phyloP scores from a whole-genome alignment of 352 stramenopile genomes.

The Phytophthora sansomeana region DNA sequence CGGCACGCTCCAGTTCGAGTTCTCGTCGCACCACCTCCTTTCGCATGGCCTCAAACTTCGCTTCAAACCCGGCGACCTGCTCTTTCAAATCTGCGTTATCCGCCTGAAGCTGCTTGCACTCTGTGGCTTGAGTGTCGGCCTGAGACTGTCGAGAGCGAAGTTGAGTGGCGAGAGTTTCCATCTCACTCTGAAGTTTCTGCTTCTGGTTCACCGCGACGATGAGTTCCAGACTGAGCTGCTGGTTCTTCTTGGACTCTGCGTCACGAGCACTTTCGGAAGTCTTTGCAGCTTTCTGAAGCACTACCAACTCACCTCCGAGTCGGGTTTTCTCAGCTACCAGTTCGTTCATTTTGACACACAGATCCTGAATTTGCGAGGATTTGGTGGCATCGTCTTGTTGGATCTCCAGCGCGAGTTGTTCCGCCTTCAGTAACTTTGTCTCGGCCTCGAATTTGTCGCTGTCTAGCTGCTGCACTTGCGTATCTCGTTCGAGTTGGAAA shows the following conservation, averaged over 20 bases:
- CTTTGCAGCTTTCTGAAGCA: slow-evolving; percentile 46
- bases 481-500: slow-evolving; percentile 63
- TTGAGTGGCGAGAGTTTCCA: slow-evolving; percentile 36
- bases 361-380: slow-evolving; percentile 58
- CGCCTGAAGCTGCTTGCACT: slow-evolving; percentile 12
- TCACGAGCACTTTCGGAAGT: slow-evolving; percentile 39
- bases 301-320: slow-evolving; percentile 42
- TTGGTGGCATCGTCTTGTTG: slow-evolving; percentile 68
- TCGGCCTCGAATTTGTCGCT: slow-evolving; percentile 71
- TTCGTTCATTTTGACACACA: slow-evolving; percentile 66
- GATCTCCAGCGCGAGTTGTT: slow-evolving; percentile 72
- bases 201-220: slow-evolving; percentile 78
- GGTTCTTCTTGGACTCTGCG: slow-evolving; percentile 63
- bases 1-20: slow-evolving; percentile 54
- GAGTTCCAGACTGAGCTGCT: slow-evolving; percentile 75
- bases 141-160: slow-evolving; percentile 27
- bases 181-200: slow-evolving; percentile 47
- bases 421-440: slow-evolving; percentile 65
- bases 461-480: slow-evolving; percentile 53
- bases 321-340: slow-evolving; percentile 53
- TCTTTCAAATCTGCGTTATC: slow-evolving; percentile 37
- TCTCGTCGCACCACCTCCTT: slow-evolving; percentile 57
- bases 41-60: slow-evolving; percentile 42
- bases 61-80: slow-evolving; percentile 19
- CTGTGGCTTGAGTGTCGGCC: slow-evolving; percentile 16